Evolutionary conservation across 75 land plant genomes (phyloP).

Genomic region (Pseudotsuga menziesii): DNA sequence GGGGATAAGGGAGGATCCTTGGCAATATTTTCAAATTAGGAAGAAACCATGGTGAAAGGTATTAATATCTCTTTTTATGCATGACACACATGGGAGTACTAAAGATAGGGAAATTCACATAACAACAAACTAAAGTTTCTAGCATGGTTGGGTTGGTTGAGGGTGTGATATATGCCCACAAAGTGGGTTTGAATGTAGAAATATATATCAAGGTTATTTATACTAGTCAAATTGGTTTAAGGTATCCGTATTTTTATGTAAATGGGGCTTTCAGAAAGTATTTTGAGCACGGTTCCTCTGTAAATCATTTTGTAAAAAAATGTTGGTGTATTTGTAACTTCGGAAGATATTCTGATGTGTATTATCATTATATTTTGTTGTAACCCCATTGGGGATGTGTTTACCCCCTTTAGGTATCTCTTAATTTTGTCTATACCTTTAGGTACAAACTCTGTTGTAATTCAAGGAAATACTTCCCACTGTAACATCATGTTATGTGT

Average conservation of each 20-base stretch:
- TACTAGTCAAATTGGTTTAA: conserved; percentile 75
- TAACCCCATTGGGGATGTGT: too few species aligned
- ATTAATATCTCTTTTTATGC: conserved; percentile 47
- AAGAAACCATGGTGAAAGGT: conserved; percentile 28
- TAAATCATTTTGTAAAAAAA: conserved; percentile 76
- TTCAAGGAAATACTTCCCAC: too few species aligned
- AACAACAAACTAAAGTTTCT: conserved; percentile 66
- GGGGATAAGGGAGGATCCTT: conserved; percentile 45
- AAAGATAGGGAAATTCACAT: conserved; percentile 62
- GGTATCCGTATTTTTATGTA: conserved; percentile 66
- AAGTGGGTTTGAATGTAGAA: conserved; percentile 66
- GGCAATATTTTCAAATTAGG: conserved; percentile 74
- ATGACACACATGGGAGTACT: conserved; percentile 73
- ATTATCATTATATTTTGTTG: too few species aligned
- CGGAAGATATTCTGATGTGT: too few species aligned
- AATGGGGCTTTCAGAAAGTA: conserved; percentile 61
- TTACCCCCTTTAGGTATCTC: too few species aligned
- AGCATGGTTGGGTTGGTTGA: conserved; percentile 77
- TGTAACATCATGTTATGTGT: too few species aligned
- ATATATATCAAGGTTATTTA: conserved; percentile 55
- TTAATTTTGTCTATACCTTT: too few species aligned
- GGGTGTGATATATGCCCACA: conserved; percentile 75
- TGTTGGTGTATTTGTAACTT: too few species aligned
- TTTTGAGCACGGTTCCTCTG: conserved; percentile 68
- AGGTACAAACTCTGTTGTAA: too few species aligned